Evolutionary conservation across 2,329 filamentous ascomycete species (phyloP).

Genomic region (Proliferodiscus dingleyae): DNA sequence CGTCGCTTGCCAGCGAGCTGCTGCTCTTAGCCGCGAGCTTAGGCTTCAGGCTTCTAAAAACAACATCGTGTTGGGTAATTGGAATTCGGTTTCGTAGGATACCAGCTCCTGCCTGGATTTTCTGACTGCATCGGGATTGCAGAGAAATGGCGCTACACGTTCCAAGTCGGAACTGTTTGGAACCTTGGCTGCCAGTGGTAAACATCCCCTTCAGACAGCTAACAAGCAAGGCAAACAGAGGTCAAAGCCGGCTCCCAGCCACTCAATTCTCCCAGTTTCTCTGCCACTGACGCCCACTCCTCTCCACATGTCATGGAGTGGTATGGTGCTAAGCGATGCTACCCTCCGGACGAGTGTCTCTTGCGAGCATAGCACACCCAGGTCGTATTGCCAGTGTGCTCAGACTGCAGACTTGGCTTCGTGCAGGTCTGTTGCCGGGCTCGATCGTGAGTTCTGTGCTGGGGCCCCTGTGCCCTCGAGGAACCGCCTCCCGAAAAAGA

Average conservation of each 20-base stretch:
- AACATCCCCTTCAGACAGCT: not conserved
- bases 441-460: not conserved
- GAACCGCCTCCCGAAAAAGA: not conserved
- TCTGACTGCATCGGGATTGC: not conserved
- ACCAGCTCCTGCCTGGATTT: not conserved
- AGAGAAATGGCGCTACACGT: not conserved
- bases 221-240: not conserved
- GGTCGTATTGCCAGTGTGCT: too few species aligned
- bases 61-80: not conserved
- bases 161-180: not conserved
- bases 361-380: too few species aligned
- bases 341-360: too few species aligned
- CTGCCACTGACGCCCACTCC: not conserved
- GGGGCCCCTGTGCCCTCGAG: not conserved
- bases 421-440: not conserved
- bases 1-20: not conserved
- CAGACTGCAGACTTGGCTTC: not conserved
- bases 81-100: not conserved
- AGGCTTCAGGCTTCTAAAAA: not conserved
- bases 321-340: too few species aligned
- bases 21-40: not conserved
- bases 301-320: too few species aligned
- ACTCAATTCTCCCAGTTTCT: not conserved
- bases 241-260: not conserved
- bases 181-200: not conserved